phyloP scores from a whole-genome alignment of 1,139 yeast genomes.

The Saccharomyces pastorianus region DNA sequence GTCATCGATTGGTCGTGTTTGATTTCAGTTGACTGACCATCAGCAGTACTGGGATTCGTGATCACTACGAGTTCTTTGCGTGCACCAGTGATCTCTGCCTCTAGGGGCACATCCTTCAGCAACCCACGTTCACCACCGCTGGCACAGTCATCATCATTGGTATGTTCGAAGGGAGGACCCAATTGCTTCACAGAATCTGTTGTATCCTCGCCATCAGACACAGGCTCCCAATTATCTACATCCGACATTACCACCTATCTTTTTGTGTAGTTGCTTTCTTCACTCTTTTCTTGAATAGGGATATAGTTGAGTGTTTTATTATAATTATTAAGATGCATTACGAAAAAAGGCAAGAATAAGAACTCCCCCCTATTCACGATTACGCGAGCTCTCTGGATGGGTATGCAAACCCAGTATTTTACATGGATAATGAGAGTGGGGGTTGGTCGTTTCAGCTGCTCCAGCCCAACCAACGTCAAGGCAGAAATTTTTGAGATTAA shows the following conservation, averaged over 20 bases:
- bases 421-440: no score
- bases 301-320: background rate
- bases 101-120: background rate
- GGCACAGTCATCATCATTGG: background rate
- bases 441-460: no score
- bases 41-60: background rate
- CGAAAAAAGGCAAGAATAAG: background rate
- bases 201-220: constrained; percentile 7
- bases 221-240: constrained; percentile 19
- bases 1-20: background rate
- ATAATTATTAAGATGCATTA: background rate
- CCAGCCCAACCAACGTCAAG: no score
- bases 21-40: background rate
- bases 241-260: background rate
- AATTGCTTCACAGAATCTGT: constrained; percentile 6
- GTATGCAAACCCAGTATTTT: no score
- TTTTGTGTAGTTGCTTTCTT: background rate
- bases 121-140: background rate
- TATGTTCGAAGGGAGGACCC: background rate
- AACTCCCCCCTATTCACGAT: no score
- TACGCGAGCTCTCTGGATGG: no score
- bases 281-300: background rate
- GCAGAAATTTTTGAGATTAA: no score
- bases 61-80: background rate
- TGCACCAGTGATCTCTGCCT: background rate